Conservation (phyloP, 192 early-diverging fungal species). For the Diversispora eburnea region DNA sequence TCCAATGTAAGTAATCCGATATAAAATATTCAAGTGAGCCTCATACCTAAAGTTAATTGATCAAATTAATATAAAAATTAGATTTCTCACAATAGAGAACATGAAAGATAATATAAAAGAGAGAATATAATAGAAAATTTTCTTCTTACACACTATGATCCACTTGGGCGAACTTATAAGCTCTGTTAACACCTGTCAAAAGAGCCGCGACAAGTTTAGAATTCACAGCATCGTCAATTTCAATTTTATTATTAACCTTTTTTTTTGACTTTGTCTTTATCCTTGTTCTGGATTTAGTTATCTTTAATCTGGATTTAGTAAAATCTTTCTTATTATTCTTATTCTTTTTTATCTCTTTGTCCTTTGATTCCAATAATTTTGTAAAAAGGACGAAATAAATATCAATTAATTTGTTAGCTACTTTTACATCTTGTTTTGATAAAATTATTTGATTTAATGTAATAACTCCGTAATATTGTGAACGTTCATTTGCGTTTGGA, state of each 20-base stretch:
- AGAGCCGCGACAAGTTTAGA: conserved; percentile 87
- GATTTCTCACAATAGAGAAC: no score
- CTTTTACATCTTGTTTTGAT: conserved; percentile 62
- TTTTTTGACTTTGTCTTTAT: conserved; percentile 37
- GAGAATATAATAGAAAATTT: not conserved
- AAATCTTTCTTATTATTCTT: conserved; percentile 26
- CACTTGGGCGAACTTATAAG: conserved; percentile 85
- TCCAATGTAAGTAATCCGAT: conserved; percentile 83
- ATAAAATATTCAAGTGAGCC: conserved; percentile 82
- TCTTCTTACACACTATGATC: conserved; percentile 60
- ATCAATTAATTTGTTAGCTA: conserved; percentile 82
- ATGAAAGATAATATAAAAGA: not conserved
- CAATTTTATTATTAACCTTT: conserved; percentile 44
- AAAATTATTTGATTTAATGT: conserved; percentile 91
- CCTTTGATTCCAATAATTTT: conserved; percentile 59
- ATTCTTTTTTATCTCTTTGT: conserved; percentile 39
- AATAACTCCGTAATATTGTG: conserved; percentile 88
- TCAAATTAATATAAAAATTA: not conserved
- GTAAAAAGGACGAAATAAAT: conserved; percentile 92
- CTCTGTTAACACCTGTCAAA: conserved; percentile 93
- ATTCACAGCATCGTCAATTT: conserved; percentile 58
- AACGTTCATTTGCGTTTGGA: conserved; percentile 66
- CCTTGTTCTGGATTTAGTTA: no score
- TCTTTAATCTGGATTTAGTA: no score
- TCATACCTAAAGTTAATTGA: conserved; percentile 51